A percentile compares a stretch with the other conserved stretches of the same genome.
Conservation (phyloP, 306 rosid species). For the Lotus japonicus region DNA sequence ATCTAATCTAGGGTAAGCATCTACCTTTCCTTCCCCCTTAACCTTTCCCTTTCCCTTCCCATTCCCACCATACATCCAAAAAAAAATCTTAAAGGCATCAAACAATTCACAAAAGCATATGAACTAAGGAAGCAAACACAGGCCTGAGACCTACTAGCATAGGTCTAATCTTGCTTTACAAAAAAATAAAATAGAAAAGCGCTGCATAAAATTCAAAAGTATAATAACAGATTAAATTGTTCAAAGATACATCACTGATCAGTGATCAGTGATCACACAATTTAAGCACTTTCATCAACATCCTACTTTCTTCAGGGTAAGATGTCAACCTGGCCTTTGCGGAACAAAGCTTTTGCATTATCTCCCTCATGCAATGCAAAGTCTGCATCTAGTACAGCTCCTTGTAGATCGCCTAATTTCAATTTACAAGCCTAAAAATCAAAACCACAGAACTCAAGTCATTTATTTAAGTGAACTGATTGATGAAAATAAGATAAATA, state of each 20-base stretch:
- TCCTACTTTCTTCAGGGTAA: conserved; percentile 6
- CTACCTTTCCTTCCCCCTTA: not conserved
- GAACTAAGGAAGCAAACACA: not conserved
- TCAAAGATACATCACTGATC: not conserved
- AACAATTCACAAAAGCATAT: conserved; percentile 9
- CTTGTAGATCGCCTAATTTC: conserved; percentile 44
- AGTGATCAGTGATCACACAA: too few species aligned
- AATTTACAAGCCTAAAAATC: conserved; percentile 43
- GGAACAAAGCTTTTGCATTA: conserved; percentile 46
- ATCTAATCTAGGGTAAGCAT: not conserved
- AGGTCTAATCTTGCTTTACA: not conserved
- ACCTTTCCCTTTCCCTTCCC: not conserved
- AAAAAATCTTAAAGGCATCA: not conserved
- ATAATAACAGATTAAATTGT: not conserved
- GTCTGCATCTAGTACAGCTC: conserved; percentile 45
- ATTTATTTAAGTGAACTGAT: not conserved
- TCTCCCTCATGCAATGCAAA: conserved; percentile 54
- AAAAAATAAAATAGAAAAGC: not conserved
- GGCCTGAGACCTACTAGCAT: not conserved
- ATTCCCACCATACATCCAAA: not conserved
- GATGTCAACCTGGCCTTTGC: conserved; percentile 51
- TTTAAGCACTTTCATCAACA: not conserved
- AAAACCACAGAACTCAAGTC: not conserved
- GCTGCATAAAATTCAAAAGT: not conserved
- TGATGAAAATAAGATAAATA: not conserved